A percentile compares a stretch with the other conserved stretches of the same genome.
These are phyloP conservation scores for Solanum medicagineum DNA, from an alignment of 257 asterid genomes.

Conservation along the genomic window DNA sequence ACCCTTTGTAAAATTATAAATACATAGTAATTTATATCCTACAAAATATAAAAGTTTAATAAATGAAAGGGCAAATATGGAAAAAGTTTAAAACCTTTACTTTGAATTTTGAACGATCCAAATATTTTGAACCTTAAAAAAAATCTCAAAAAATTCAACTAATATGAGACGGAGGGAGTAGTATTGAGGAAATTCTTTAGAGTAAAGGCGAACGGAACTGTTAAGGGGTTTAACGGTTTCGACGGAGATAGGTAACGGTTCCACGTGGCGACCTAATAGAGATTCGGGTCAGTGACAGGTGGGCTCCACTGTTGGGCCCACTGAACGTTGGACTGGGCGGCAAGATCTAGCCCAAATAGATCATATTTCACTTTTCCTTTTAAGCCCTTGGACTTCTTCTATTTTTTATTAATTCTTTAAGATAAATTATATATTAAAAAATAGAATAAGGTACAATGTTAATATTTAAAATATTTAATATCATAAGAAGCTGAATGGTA, in stretches of 20 bases:
- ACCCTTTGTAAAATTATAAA: too few relatives aligned
- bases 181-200: too few relatives aligned
- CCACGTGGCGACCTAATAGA: slow-evolving; percentile 29
- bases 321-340: slow-evolving; percentile 54
- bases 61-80: too few relatives aligned
- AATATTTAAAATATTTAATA: neutral
- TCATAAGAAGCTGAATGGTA: neutral
- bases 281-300: slow-evolving; percentile 1
- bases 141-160: too few relatives aligned
- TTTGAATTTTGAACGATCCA: too few relatives aligned
- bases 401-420: neutral
- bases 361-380: neutral
- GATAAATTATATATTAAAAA: neutral
- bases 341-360: slow-evolving; percentile 30
- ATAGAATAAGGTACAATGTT: neutral
- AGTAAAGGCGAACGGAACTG: neutral
- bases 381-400: neutral
- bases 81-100: too few relatives aligned
- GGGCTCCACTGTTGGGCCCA: slow-evolving; percentile 22
- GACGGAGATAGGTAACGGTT: neutral
- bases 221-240: neutral
- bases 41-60: too few relatives aligned
- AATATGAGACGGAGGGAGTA: too few relatives aligned
- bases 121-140: too few relatives aligned
- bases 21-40: too few relatives aligned